A percentile compares a stretch with the other conserved stretches of the same genome.
These are phyloP conservation scores for Stramenopiles sp. DNA, from an alignment of 352 stramenopile genomes.

Conservation along the genomic window DNA sequence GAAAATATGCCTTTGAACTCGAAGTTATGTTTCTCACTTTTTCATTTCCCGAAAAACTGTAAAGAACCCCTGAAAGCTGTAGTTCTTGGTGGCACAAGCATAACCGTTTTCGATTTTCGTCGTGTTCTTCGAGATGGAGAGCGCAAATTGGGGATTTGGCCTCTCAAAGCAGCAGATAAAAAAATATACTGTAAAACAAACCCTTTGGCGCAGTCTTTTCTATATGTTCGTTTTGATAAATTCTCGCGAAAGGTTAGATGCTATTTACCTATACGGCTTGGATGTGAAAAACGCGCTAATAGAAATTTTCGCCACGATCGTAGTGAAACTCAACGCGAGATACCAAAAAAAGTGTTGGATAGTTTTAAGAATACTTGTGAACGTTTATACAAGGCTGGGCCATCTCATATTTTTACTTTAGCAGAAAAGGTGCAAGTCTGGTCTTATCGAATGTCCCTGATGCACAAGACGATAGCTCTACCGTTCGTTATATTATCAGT, in stretches of 20 bases:
- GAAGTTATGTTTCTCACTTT: too few relatives aligned
- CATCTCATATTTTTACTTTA: neutral
- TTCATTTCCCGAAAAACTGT: too few relatives aligned
- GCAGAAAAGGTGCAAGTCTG: neutral
- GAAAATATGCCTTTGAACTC: too few relatives aligned
- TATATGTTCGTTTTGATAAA: too few relatives aligned
- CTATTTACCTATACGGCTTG: too few relatives aligned
- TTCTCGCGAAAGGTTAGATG: too few relatives aligned
- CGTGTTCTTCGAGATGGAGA: neutral
- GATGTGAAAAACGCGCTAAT: too few relatives aligned
- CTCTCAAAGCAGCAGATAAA: neutral
- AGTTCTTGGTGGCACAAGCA: neutral
- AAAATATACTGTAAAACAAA: too few relatives aligned
- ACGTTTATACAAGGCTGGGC: neutral
- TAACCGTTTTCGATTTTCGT: neutral
- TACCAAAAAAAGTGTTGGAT: neutral
- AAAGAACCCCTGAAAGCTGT: neutral
- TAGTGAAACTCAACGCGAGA: too few relatives aligned
- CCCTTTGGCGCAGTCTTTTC: too few relatives aligned
- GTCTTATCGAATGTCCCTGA: neutral
- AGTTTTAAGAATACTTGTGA: neutral
- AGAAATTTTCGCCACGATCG: too few relatives aligned
- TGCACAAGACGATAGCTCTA: neutral
- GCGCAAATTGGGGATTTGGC: neutral
- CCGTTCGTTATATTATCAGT: neutral